Percentiles rank a stretch among this genome's conserved stretches.
These are phyloP conservation scores for Ophiostoma sp. DNA, from an alignment of 2,329 filamentous ascomycete species.

Conservation along the genomic window DNA sequence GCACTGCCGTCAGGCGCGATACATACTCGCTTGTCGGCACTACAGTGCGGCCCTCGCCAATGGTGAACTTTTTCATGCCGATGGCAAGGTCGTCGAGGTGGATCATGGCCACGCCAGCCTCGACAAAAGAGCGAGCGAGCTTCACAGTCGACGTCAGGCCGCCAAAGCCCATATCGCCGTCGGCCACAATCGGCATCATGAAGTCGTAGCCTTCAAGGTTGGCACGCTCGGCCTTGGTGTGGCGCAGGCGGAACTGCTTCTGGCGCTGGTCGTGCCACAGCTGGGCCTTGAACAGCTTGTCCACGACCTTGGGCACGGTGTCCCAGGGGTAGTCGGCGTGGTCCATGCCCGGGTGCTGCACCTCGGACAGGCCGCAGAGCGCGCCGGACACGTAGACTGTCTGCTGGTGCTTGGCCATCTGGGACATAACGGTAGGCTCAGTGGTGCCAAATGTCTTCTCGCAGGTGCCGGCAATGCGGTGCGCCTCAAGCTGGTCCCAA, in stretches of 20 bases:
- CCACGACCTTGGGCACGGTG: conserved; percentile 39
- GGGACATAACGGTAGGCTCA: conserved; percentile 34
- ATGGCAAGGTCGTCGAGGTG: conserved; percentile 42
- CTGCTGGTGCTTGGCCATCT: conserved; percentile 38
- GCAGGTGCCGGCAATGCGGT: conserved; percentile 34
- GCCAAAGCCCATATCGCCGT: conserved; percentile 42
- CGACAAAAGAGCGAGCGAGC: conserved; percentile 40
- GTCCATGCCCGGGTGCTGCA: conserved; percentile 37
- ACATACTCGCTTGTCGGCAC: conserved; percentile 40
- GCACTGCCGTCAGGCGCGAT: conserved; percentile 34
- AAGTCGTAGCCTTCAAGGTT: conserved; percentile 38
- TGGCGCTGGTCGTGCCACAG: conserved; percentile 40
- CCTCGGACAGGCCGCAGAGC: conserved; percentile 38
- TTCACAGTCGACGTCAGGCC: conserved; percentile 39
- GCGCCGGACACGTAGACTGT: conserved; percentile 41
- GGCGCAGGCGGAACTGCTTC: conserved; percentile 35
- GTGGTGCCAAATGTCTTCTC: conserved; percentile 39
- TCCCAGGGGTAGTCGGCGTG: conserved; percentile 42
- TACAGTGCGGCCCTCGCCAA: conserved; percentile 38
- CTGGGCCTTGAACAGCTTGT: conserved; percentile 39
- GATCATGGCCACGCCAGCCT: conserved; percentile 41
- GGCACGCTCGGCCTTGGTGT: conserved; percentile 32
- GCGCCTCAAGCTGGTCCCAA: conserved; percentile 35
- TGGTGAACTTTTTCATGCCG: conserved; percentile 42
- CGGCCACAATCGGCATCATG: conserved; percentile 39